Conservation (phyloP, 345 rosid species). For the Linum usitatissimum region DNA sequence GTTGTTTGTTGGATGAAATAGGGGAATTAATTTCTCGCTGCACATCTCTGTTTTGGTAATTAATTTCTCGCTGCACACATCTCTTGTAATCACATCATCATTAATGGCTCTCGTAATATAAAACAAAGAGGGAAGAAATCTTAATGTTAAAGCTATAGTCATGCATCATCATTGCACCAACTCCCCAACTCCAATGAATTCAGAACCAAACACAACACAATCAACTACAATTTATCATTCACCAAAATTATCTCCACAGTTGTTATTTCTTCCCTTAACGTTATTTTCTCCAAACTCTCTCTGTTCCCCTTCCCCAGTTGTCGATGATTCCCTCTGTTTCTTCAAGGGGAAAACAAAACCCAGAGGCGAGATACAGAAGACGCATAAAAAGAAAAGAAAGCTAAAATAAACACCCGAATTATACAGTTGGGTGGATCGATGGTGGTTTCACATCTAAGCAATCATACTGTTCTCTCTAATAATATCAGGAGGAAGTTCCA, state of each 20-base stretch:
- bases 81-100: too few species aligned
- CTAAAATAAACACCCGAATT: neutral
- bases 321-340: constrained; percentile 1
- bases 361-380: neutral
- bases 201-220: neutral
- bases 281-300: neutral
- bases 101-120: too few species aligned
- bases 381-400: neutral
- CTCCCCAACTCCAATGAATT: neutral
- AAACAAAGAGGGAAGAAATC: too few species aligned
- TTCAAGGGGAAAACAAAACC: neutral
- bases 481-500: neutral
- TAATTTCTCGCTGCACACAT: too few species aligned
- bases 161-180: neutral
- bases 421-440: too few species aligned
- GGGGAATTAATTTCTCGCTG: too few species aligned
- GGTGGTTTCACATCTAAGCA: neutral
- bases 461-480: neutral
- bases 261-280: too few species aligned
- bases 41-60: too few species aligned
- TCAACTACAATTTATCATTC: neutral
- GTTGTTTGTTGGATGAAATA: too few species aligned
- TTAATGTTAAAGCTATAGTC: neutral
- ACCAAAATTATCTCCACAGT: neutral
- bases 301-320: neutral